phyloP scores from a whole-genome alignment of 495 filamentous ascomycete species.

The Clavariopsis aquatica region DNA sequence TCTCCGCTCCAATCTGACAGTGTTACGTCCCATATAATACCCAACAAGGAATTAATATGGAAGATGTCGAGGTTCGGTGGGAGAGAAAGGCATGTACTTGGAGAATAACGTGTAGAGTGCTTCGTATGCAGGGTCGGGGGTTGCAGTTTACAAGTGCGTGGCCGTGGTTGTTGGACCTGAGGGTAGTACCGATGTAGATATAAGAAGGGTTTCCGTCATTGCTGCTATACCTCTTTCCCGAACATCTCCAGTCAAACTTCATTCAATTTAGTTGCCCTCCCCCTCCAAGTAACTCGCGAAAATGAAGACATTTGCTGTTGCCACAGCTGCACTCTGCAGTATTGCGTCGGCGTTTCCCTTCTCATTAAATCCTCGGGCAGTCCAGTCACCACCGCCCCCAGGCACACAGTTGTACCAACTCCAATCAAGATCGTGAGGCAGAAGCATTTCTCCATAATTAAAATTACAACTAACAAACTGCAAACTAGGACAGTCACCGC shows the following conservation, averaged over 20 bases:
- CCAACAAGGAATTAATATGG: conserved; percentile 15
- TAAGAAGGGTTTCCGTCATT: not conserved
- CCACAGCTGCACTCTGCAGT: conserved; percentile 25
- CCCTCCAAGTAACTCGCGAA: not conserved
- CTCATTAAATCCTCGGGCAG: not conserved
- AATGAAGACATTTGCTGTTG: conserved; percentile 27
- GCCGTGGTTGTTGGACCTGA: not conserved
- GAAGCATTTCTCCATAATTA: not conserved
- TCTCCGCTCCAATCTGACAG: not conserved
- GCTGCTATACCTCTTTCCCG: not conserved
- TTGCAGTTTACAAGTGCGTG: not conserved
- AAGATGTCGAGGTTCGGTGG: not conserved
- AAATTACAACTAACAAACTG: not conserved
- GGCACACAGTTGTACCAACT: conserved; percentile 30
- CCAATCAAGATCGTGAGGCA: conserved; percentile 29
- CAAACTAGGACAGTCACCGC: conserved; percentile 5
- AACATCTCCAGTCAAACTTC: not conserved
- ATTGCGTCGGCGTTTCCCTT: conserved; percentile 19
- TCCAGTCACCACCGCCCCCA: conserved; percentile 15
- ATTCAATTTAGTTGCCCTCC: not conserved
- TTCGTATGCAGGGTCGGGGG: conserved; percentile 1
- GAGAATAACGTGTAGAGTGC: conserved; percentile 1
- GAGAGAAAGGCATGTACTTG: not conserved
- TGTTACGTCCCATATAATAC: not conserved
- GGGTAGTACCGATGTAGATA: not conserved